Conservation (phyloP, 495 filamentous ascomycete genomes). For the Parachaetomium inaequale region DNA sequence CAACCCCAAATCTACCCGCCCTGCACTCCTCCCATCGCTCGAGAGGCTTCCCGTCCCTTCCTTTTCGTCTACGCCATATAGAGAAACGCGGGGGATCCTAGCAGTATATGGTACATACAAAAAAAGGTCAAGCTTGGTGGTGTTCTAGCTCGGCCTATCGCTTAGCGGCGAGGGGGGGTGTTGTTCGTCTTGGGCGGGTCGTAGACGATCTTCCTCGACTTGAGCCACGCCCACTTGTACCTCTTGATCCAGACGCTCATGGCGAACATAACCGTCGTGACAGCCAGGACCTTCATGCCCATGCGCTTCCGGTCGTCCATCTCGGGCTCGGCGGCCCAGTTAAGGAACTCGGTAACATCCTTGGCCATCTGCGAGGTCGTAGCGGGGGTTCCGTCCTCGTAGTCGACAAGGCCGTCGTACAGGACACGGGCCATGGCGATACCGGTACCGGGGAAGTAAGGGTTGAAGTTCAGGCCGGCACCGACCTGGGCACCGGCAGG, state of each 20-base stretch:
- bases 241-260: conserved; percentile 97
- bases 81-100: conserved; percentile 38
- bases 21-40: conserved; percentile 9
- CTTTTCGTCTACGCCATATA: conserved; percentile 34
- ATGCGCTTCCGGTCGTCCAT: conserved; percentile 99
- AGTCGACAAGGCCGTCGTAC: conserved; percentile 96
- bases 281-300: conserved; percentile 87
- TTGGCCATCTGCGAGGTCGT: conserved; percentile 99
- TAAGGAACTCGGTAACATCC: conserved; percentile 97
- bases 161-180: conserved; percentile 36
- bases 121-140: conserved; percentile 26
- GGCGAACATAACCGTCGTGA: conserved; percentile 73
- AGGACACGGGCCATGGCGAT: conserved; percentile 99
- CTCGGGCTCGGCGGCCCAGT: conserved; percentile 98
- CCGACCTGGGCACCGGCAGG: conserved; percentile 79
- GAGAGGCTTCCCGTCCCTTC: conserved; percentile 22
- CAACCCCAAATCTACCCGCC: conserved; percentile 21
- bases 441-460: conserved; percentile 98
- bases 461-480: conserved; percentile 97
- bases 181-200: conserved; percentile 59
- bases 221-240: conserved; percentile 96
- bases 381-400: conserved; percentile 94
- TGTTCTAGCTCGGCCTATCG: conserved; percentile 6
- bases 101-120: conserved; percentile 46
- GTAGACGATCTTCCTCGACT: conserved; percentile 90